Conservation (phyloP, 2,329 filamentous ascomycete species). For the Akanthomyces lecanii region DNA sequence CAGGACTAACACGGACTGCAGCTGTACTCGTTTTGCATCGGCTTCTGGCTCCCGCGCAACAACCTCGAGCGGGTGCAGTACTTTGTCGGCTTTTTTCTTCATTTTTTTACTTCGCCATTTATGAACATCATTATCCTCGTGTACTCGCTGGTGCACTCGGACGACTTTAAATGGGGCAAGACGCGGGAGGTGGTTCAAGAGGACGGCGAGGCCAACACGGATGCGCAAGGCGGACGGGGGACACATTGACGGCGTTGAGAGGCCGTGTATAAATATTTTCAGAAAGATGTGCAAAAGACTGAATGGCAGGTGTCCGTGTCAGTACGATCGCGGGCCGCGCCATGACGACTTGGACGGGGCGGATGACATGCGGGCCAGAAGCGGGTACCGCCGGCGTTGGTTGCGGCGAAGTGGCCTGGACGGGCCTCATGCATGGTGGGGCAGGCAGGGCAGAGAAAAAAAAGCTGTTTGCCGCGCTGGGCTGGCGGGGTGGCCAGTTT, state of each 20-base stretch:
- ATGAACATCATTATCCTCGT: slow-evolving; percentile 40
- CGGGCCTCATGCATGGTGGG: slow-evolving; percentile 2
- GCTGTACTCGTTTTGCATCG: slow-evolving; percentile 40
- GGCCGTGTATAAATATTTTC: too few species aligned
- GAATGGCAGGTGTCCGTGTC: too few species aligned
- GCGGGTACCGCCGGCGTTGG: slow-evolving; percentile 12
- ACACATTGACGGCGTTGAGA: slow-evolving; percentile 16
- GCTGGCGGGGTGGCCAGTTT: slow-evolving; percentile 7
- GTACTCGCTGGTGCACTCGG: slow-evolving; percentile 39
- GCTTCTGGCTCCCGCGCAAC: slow-evolving; percentile 39
- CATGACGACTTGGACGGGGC: not conserved
- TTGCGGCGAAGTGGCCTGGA: slow-evolving; percentile 3
- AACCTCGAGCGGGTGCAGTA: slow-evolving; percentile 36
- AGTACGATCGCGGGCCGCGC: too few species aligned
- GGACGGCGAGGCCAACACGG: slow-evolving; percentile 21
- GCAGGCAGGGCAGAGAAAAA: not conserved
- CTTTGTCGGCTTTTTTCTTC: slow-evolving; percentile 36
- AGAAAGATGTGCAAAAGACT: too few species aligned
- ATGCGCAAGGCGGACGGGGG: slow-evolving; percentile 22
- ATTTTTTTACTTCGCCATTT: slow-evolving; percentile 36
- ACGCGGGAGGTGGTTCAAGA: slow-evolving; percentile 35
- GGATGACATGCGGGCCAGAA: not conserved
- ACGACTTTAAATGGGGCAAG: slow-evolving; percentile 46
- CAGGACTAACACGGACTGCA: slow-evolving; percentile 18
- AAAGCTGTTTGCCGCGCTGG: slow-evolving; percentile 2